phyloP scores from a whole-genome alignment of 2,329 filamentous ascomycete species.

The Fusarium papillatum region DNA sequence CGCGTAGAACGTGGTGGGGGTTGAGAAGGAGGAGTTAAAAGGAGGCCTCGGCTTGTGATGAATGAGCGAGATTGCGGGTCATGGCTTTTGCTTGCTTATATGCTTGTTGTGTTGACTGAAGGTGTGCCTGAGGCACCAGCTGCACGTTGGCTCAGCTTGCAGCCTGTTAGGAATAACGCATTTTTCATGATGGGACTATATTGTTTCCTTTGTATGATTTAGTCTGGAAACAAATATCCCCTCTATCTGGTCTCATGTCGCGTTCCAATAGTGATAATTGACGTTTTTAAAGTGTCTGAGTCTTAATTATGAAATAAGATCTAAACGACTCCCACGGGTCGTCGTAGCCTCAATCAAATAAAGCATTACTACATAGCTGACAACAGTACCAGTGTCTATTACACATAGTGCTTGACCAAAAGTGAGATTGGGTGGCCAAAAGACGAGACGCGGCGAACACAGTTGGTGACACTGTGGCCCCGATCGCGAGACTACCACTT shows the following conservation, averaged over 20 bases:
- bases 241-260: too few relatives aligned
- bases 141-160: not conserved
- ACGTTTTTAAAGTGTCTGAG: too few relatives aligned
- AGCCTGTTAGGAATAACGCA: not conserved
- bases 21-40: not conserved
- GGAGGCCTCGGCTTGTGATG: not conserved
- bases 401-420: too few relatives aligned
- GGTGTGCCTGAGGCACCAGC: not conserved
- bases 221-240: not conserved
- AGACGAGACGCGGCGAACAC: too few relatives aligned
- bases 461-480: too few relatives aligned
- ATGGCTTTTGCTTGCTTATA: not conserved
- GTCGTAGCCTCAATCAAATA: too few relatives aligned
- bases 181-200: not conserved
- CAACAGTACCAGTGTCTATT: too few relatives aligned
- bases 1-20: not conserved
- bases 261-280: not conserved
- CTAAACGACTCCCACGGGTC: too few relatives aligned
- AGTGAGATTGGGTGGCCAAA: too few relatives aligned
- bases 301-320: too few relatives aligned
- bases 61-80: not conserved
- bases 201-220: not conserved
- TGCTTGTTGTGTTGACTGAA: not conserved
- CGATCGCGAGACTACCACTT: too few relatives aligned
- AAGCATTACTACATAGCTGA: too few relatives aligned